Evolutionary conservation across 2,329 filamentous ascomycete genomes (phyloP).

Genomic region (Biscogniauxia sp.): DNA sequence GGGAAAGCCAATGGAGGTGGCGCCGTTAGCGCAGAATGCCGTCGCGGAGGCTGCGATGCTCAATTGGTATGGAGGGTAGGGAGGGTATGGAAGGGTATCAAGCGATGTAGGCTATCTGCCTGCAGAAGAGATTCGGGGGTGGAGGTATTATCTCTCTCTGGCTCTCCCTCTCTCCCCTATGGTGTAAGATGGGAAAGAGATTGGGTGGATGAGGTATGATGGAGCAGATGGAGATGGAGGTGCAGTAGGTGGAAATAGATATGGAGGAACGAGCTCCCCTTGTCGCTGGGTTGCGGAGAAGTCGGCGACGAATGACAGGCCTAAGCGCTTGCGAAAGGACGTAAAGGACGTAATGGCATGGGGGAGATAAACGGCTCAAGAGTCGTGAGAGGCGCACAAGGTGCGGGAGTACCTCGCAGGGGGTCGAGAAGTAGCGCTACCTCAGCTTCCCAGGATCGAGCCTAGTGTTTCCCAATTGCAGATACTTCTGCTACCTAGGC

Average conservation of each 20-base stretch:
- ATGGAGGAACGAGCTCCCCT: conserved; percentile 4
- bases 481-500: not conserved
- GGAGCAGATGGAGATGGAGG: conserved; percentile 5
- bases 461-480: not conserved
- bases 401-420: conserved; percentile 15
- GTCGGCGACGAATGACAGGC: conserved; percentile 21
- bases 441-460: not conserved
- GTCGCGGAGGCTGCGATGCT: not conserved
- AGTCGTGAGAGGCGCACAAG: not conserved
- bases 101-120: not conserved
- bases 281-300: conserved; percentile 15
- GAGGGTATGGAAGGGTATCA: not conserved
- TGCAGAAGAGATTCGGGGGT: not conserved
- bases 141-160: conserved; percentile 6
- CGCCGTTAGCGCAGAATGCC: conserved; percentile 7
- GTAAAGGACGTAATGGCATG: conserved; percentile 8
- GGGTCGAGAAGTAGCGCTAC: conserved; percentile 7
- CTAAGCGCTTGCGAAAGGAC: conserved; percentile 23
- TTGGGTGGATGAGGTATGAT: conserved; percentile 7
- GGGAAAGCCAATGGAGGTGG: conserved; percentile 2
- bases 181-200: conserved; percentile 4
- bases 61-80: not conserved
- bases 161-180: conserved; percentile 6
- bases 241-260: not conserved
- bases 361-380: not conserved